Evolutionary conservation across 768 basidiomycete genomes (phyloP).

Genomic region (Hericium rajendrae): DNA sequence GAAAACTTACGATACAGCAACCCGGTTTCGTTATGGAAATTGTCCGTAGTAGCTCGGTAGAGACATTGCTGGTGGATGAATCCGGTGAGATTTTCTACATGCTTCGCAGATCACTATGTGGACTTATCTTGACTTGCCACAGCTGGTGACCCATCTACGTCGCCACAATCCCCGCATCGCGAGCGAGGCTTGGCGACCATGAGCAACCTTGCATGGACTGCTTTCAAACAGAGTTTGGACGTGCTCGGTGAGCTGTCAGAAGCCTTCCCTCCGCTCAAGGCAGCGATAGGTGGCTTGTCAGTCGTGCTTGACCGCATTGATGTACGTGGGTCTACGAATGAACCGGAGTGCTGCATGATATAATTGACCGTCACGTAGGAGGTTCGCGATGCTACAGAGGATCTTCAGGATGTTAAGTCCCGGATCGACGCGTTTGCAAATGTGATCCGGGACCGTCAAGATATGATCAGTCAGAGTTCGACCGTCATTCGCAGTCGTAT

Average conservation of each 20-base stretch:
- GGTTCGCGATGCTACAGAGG: not conserved
- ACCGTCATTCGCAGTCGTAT: not conserved
- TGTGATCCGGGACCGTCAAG: not conserved
- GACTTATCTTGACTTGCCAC: too few species aligned
- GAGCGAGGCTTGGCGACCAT: too few species aligned
- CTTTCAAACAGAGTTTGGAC: not conserved
- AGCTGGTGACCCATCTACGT: too few species aligned
- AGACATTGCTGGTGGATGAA: too few species aligned
- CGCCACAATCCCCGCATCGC: too few species aligned
- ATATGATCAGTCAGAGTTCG: not conserved
- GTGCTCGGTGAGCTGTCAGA: not conserved
- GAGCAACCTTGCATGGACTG: too few species aligned
- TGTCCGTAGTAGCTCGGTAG: too few species aligned
- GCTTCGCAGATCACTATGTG: too few species aligned
- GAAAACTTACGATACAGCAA: too few species aligned
- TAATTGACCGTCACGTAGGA: not conserved
- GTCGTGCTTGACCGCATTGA: not conserved
- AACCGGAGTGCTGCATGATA: not conserved
- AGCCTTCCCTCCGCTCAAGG: not conserved
- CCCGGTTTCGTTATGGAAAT: too few species aligned
- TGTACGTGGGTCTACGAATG: not conserved
- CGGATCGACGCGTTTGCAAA: not conserved
- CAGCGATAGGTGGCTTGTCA: not conserved
- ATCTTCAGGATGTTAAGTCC: not conserved
- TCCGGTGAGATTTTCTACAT: too few species aligned